Evolutionary conservation across 345 rosid species (phyloP).

Genomic region (Eucalyptus tenuipes): DNA sequence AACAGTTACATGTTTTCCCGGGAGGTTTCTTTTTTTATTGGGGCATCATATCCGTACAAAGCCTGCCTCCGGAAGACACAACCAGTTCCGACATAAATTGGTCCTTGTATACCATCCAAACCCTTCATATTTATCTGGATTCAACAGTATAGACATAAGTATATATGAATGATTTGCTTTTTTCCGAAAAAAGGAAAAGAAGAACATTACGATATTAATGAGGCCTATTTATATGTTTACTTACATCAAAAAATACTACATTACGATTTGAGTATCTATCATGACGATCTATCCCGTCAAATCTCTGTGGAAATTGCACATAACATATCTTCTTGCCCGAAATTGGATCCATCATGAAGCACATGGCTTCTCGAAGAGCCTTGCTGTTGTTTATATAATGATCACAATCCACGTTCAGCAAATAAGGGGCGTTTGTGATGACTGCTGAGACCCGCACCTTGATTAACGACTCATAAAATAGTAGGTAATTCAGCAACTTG

Average conservation of each 20-base stretch:
- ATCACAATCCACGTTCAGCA: constrained; percentile 79
- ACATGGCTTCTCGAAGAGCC: constrained; percentile 79
- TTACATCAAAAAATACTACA: constrained; percentile 72
- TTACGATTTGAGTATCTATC: constrained; percentile 80
- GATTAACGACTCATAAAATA: not conserved
- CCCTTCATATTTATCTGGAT: constrained; percentile 95
- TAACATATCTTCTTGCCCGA: constrained; percentile 70
- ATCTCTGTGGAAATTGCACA: constrained; percentile 84
- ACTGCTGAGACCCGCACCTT: constrained; percentile 68
- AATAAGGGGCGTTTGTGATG: constrained; percentile 67
- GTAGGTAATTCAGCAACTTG: not conserved
- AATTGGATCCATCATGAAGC: constrained; percentile 84
- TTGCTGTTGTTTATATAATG: constrained; percentile 80
- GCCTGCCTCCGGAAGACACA: constrained; percentile 91
- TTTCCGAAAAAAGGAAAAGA: not conserved
- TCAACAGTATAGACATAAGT: not conserved
- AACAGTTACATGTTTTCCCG: constrained; percentile 70
- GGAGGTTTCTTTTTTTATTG: constrained; percentile 59
- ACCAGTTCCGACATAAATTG: constrained; percentile 91
- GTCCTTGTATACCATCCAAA: constrained; percentile 87
- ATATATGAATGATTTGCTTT: not conserved
- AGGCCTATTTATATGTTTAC: not conserved
- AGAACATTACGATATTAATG: not conserved
- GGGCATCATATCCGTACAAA: constrained; percentile 81
- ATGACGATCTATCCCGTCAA: constrained; percentile 66